Conservation (phyloP, 495 filamentous ascomycete species). For the Cercophora sp. region DNA sequence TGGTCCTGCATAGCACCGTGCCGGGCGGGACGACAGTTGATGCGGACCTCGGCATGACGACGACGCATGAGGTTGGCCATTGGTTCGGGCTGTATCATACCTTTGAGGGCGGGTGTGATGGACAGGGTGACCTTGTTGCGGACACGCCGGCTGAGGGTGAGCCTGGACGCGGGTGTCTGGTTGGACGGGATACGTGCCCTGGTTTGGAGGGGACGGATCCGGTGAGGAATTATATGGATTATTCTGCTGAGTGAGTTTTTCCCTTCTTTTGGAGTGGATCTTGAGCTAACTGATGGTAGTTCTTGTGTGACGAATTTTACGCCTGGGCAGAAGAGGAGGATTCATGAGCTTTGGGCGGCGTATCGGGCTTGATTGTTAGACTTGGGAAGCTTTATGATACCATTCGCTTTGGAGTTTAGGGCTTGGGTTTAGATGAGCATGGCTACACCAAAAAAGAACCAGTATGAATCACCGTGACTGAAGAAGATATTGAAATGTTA, state of each 20-base stretch:
- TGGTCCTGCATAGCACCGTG: neutral
- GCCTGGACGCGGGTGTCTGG: neutral
- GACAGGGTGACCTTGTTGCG: neutral
- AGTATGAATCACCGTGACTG: too few relatives aligned
- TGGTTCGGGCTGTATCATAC: slow-evolving; percentile 52
- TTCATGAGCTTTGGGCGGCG: neutral
- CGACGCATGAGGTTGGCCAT: slow-evolving; percentile 53
- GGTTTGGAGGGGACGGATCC: neutral
- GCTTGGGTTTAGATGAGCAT: too few relatives aligned
- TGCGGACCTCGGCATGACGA: slow-evolving; percentile 41
- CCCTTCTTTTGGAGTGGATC: neutral
- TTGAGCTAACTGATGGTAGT: neutral
- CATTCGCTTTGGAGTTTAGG: too few relatives aligned
- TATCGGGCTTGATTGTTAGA: too few relatives aligned
- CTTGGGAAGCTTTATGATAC: too few relatives aligned
- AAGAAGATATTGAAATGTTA: too few relatives aligned
- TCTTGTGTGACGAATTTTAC: neutral
- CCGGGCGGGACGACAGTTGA: slow-evolving; percentile 20
- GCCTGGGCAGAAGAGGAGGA: neutral
- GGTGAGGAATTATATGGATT: neutral
- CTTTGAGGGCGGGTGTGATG: slow-evolving; percentile 39
- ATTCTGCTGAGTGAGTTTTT: neutral
- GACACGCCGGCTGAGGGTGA: neutral
- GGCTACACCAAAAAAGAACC: too few relatives aligned
- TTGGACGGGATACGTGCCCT: neutral